Base-by-base conservation (phyloP, 345 rosid species). In the Leavenworthia alabamica region DNA sequence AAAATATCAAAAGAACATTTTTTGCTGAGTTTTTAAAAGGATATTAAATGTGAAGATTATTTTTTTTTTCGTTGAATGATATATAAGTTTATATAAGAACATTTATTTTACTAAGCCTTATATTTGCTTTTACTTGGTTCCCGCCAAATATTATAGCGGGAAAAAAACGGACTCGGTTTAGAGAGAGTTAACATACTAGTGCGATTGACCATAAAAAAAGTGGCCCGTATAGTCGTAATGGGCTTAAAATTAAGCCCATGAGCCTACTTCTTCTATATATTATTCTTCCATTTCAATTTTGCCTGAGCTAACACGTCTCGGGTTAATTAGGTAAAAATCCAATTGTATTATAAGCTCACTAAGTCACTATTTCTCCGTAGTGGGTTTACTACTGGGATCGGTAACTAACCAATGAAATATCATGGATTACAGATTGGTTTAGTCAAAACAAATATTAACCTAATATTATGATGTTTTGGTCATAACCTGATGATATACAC, bases 111-210 rank as follows among this genome's bases (percentile, higher is more conserved):
- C 16, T 24, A 20, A 10, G n/a, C n/a, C 23, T 28, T 5, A 13
- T 43, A 20, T n/a, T 22, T 60, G 50, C 43, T 54, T 23, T 2
- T 43, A 40, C 8, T 5, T 60, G 36, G 28, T 70, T 70, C 64
- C 74, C 74, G 69, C 74, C 74, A 70, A 62, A 70, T 60, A 70
- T 46, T 20, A 54, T 29, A 11, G 68, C 64, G 68, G 43, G 63
- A 54, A 47, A 54, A 5, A 28, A 62, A 47, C 10, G 2, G 51
- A 39, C 44, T 14, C 52, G 14, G 67, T 69, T 68, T 14, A 29
- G 62, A 6, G 37, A 15, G 47, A 8, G 60, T 51, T 68, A 56
- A 60, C 56, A 52, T 59, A 29, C 8, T 14, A 10, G 2, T 0
- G 31, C 4, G 23, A 31, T 20, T n/a, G 20, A 33, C 56, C 13